phyloP scores from a whole-genome alignment of 129 eudicot genomes.

The Silybum marianum region DNA sequence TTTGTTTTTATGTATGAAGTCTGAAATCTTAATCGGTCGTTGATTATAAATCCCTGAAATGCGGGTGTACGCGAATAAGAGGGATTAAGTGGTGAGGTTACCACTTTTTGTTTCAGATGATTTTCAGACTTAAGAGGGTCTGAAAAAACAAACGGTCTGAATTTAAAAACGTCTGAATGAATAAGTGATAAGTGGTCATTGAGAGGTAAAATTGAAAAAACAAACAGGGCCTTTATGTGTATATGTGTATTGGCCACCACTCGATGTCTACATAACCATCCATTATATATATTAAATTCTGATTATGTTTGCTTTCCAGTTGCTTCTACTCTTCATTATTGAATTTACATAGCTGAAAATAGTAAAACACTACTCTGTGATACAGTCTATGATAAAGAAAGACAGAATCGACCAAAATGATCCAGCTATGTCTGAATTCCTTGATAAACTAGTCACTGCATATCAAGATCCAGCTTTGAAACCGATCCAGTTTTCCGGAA shows the following conservation, averaged over 20 bases:
- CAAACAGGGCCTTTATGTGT: neutral
- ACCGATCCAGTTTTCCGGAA: conserved; percentile 45
- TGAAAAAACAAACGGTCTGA: too few species aligned
- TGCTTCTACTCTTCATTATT: neutral
- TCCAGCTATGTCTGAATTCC: conserved; percentile 55
- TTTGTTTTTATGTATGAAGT: too few species aligned
- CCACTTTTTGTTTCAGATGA: too few species aligned
- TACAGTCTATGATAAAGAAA: conserved; percentile 85
- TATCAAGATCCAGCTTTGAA: conserved; percentile 84
- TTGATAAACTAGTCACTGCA: conserved; percentile 63
- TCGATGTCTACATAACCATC: neutral
- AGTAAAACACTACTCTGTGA: conserved; percentile 4
- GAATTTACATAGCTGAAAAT: conserved; percentile 12
- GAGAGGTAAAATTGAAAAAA: too few species aligned
- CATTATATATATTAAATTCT: neutral
- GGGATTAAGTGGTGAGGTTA: too few species aligned
- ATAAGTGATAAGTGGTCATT: too few species aligned
- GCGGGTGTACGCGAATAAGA: too few species aligned
- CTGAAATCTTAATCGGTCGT: too few species aligned
- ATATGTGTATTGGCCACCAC: neutral
- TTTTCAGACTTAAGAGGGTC: too few species aligned
- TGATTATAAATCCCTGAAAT: too few species aligned
- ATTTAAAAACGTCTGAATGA: too few species aligned
- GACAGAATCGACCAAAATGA: conserved; percentile 64
- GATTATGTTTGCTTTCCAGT: neutral